Evolutionary conservation across 352 stramenopile genomes (phyloP), one percentile per base, ranked within the genome.

Genomic region (Phytophthora parvispora): DNA sequence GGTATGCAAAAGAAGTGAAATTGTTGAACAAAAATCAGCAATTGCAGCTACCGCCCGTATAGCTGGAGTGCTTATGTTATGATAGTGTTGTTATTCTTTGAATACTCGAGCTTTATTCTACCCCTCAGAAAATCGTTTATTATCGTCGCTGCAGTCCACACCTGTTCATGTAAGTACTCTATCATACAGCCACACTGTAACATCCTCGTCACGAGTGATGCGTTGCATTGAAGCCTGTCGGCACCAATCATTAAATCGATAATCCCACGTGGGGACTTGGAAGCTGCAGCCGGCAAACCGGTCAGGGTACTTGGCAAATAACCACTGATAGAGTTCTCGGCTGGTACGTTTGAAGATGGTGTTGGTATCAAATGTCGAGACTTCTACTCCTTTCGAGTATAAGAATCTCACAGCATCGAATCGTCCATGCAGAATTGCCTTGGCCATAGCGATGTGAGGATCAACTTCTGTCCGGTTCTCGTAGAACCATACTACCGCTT

Each of bases 171-270:
- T n/a, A n/a, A n/a, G n/a, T n/a, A n/a, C n/a, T n/a, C n/a, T n/a
- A 56, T 67, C 52, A 24, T 55, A 58, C 3, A 38, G 20, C 67
- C 67, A 75, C 7, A 55, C 6, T 9, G 49, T 75, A 40, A 70
- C 1, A 27, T 67, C 40, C 29, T 64, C 57, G 18, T 63, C 43
- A n/a, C 40, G 25, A 42, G 8, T 58, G 34, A 18, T 56, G 10
- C 49, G 55, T 10, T 48, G 56, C 62, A 75, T 59, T 2, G 25
- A 48, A 25, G 28, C 24, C 4, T 67, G 56, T 43, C 62, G 49
- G 42, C 61, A 75, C 68, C 68, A 75, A 42, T 72, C 62, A 10
- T 72, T 67, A 27, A 75, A 75, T 36, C 56, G 49, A 36, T 57
- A 72, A 31, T 75, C 45, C 50, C 50, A 75, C 6, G 56, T 72